Conservation (phyloP, 768 basidiomycete genomes). For the Boletus pseudo-olivaceus region DNA sequence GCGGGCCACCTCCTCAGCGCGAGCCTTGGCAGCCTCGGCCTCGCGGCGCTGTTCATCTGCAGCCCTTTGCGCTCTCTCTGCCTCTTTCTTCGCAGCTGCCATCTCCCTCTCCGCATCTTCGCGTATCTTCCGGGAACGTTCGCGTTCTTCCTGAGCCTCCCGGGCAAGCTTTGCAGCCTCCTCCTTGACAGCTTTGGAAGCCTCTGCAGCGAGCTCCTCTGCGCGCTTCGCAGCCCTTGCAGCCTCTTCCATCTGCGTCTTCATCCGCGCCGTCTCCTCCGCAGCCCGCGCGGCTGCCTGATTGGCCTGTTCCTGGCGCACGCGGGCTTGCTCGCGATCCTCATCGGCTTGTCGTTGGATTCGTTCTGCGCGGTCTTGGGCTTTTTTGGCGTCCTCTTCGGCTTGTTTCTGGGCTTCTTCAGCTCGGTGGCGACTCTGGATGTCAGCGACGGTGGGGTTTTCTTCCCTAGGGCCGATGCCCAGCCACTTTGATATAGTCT, state of each 20-base stretch:
- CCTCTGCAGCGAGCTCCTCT: constrained; percentile 8
- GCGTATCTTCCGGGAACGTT: constrained; percentile 7
- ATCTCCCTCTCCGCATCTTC: constrained; percentile 18
- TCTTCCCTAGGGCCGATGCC: constrained; percentile 1
- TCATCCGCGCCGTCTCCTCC: constrained; percentile 9
- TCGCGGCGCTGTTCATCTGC: constrained; percentile 20
- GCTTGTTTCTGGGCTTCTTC: constrained; percentile 6
- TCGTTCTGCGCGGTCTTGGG: background rate
- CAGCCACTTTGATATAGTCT: background rate
- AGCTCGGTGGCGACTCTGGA: constrained; percentile 9
- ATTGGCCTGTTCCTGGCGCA: constrained; percentile 12
- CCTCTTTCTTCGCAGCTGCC: constrained; percentile 11
- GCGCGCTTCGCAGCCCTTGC: background rate
- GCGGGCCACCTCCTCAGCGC: constrained; percentile 12
- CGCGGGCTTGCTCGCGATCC: constrained; percentile 7
- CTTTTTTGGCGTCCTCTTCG: constrained; percentile 4
- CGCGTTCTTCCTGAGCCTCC: constrained; percentile 14
- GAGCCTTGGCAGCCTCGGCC: constrained; percentile 14
- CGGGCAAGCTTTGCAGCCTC: constrained; percentile 12
- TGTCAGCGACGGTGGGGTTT: constrained; percentile 13
- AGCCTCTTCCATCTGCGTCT: constrained; percentile 11
- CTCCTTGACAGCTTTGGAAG: constrained; percentile 12
- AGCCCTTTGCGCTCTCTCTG: constrained; percentile 5
- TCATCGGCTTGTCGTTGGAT: constrained; percentile 4
- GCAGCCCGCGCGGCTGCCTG: background rate